A percentile compares a stretch with the other conserved stretches of the same genome.
phyloP scores from a whole-genome alignment of 1,284 basidiomycete species.

The Naganishia albida region DNA sequence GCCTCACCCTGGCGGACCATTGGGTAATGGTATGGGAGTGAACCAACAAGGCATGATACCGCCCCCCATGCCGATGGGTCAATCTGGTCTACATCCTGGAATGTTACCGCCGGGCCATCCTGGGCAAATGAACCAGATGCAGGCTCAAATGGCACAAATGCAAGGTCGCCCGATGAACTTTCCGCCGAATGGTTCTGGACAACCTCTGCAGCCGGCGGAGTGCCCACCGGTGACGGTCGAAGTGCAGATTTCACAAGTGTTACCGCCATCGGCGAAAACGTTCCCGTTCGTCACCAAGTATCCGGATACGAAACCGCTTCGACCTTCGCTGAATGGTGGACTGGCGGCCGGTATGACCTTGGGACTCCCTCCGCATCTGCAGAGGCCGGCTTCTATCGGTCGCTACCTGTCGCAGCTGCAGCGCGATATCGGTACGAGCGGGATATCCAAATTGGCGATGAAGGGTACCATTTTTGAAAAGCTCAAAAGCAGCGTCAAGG shows the following conservation, averaged over 20 bases:
- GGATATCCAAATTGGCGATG: slow-evolving; percentile 13
- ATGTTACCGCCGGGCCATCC: slow-evolving; percentile 3
- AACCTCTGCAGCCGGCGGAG: background rate
- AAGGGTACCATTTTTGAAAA: slow-evolving; percentile 33
- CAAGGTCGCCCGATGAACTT: slow-evolving; percentile 14
- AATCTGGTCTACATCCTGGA: slow-evolving; percentile 1
- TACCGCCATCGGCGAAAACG: slow-evolving; percentile 18
- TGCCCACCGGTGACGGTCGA: slow-evolving; percentile 20
- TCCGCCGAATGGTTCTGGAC: background rate
- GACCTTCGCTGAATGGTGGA: slow-evolving; percentile 19
- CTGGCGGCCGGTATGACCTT: slow-evolving; percentile 22
- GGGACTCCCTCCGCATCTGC: slow-evolving; percentile 18
- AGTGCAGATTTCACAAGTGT: slow-evolving; percentile 17
- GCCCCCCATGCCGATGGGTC: slow-evolving; percentile 12
- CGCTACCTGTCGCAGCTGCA: slow-evolving; percentile 13
- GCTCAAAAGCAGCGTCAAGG: slow-evolving; percentile 13
- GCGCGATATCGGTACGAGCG: slow-evolving; percentile 14
- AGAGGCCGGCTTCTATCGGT: slow-evolving; percentile 14
- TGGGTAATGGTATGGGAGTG: background rate
- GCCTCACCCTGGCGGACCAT: slow-evolving; percentile 7
- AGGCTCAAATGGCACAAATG: slow-evolving; percentile 11
- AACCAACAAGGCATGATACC: slow-evolving; percentile 22
- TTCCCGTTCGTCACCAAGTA: slow-evolving; percentile 17
- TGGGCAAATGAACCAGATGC: slow-evolving; percentile 20
- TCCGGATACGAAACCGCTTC: slow-evolving; percentile 26